Evolutionary conservation across 768 basidiomycete genomes (phyloP).

Genomic region (Dioszegia crocea): DNA sequence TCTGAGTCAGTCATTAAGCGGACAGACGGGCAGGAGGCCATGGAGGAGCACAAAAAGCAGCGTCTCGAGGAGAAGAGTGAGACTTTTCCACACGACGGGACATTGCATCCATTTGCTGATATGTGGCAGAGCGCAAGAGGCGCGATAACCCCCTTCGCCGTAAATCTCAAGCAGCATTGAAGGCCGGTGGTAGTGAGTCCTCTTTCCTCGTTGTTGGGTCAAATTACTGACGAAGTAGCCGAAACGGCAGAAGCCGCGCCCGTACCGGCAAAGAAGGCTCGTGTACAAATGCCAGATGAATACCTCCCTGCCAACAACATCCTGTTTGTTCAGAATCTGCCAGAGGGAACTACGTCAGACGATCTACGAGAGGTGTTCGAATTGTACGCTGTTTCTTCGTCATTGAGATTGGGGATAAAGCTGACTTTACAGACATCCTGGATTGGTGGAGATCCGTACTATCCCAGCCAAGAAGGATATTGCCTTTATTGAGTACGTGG

Average conservation of each 20-base stretch:
- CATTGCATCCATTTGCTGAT: no score
- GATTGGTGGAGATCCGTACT: slow-evolving; percentile 93
- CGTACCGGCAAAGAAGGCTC: slow-evolving; percentile 57
- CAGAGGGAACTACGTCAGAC: slow-evolving; percentile 87
- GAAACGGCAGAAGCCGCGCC: slow-evolving; percentile 51
- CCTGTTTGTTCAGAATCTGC: slow-evolving; percentile 94
- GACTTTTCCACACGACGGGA: slow-evolving; percentile 28
- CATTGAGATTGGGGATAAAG: neutral
- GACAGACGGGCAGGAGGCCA: slow-evolving; percentile 59
- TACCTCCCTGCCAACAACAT: slow-evolving; percentile 99
- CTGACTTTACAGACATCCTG: slow-evolving; percentile 67
- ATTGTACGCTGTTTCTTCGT: slow-evolving; percentile 60
- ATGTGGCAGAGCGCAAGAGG: slow-evolving; percentile 43
- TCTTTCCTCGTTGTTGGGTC: neutral
- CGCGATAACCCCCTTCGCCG: slow-evolving; percentile 85
- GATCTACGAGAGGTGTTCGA: slow-evolving; percentile 85
- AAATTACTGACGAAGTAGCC: neutral
- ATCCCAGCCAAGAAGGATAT: slow-evolving; percentile 97
- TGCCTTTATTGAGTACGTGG: slow-evolving; percentile 94
- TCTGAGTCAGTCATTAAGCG: slow-evolving; percentile 86
- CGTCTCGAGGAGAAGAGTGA: slow-evolving; percentile 81
- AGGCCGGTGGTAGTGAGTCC: slow-evolving; percentile 62
- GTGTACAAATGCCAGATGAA: slow-evolving; percentile 89
- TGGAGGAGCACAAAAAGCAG: slow-evolving; percentile 69
- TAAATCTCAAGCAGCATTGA: slow-evolving; percentile 77